phyloP scores from a whole-genome alignment of 164 flowering plant species.

The Berberis thunbergii region DNA sequence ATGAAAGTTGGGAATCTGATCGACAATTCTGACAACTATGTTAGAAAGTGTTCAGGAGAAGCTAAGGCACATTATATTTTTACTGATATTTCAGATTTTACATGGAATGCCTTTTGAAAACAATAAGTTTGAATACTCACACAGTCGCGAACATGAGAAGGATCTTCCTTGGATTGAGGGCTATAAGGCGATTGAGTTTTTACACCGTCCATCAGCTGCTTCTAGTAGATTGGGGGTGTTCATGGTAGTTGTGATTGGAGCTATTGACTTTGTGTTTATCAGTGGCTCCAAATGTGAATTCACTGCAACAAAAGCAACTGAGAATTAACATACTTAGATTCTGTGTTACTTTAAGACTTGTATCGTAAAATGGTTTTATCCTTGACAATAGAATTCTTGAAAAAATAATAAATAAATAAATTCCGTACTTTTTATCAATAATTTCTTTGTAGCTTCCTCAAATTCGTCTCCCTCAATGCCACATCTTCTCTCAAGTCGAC shows the following conservation, averaged over 20 bases:
- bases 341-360: too few relatives aligned
- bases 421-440: slow-evolving; percentile 16
- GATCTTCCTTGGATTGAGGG: slow-evolving; percentile 27
- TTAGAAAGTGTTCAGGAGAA: background rate
- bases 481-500: slow-evolving; percentile 18
- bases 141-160: slow-evolving; percentile 29
- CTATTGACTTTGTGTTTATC: slow-evolving; percentile 16
- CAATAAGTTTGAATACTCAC: slow-evolving; percentile 13
- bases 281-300: slow-evolving; percentile 23
- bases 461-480: slow-evolving; percentile 20
- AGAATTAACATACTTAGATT: too few relatives aligned
- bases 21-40: background rate
- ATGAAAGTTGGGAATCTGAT: background rate
- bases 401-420: too few relatives aligned
- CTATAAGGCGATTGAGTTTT: slow-evolving; percentile 18
- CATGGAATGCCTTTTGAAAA: background rate
- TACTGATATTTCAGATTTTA: background rate
- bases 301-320: slow-evolving; percentile 12
- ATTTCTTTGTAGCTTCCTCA: slow-evolving; percentile 20
- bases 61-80: background rate
- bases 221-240: slow-evolving; percentile 9
- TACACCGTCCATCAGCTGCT: slow-evolving; percentile 17
- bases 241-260: slow-evolving; percentile 10
- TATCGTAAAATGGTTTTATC: too few relatives aligned
- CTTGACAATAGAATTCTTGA: too few relatives aligned